Evolutionary conservation across 23 red algal species (phyloP), one percentile per base, ranked within the genome.

Genomic region (Gracilaria domingensis): DNA sequence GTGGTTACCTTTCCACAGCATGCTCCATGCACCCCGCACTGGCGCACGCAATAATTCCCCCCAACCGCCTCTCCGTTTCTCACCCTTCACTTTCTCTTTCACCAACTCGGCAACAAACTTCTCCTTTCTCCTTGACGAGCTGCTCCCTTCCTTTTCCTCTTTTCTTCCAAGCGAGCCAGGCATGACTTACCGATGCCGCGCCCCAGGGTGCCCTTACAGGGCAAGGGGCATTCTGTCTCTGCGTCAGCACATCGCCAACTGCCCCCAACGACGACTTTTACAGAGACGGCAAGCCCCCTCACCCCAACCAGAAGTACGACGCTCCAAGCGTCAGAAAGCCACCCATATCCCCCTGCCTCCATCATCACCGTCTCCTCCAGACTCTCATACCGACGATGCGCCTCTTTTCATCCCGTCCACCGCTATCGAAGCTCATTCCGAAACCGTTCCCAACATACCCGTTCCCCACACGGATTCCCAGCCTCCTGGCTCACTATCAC

Each of bases 171-270:
- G 51, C 51, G 59, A 62, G 24, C 26, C 59, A 29, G 24, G 26
- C 29, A 62, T 62, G 59, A 29, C 5, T 24, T 62, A 62, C 59
- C 51, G 9, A 55, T 62, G 59, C 59, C 59, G 59, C 59, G 26
- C 59, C 5, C 23, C 8, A 24, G 24, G 59, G 24, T 62, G 59
- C 29, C 59, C 23, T 6, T 62, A 62, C 59, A 2, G 26, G 13
- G 13, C 59, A 30, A 62, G 59, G 18, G 13, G 13, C 26, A 62
- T 29, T 5, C 59, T 62, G 24, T 62, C 24, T 30, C 59, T 62
- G 23, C 59, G 59, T 24, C 59, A 62, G 59, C 59, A 62, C 59
- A 62, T 62, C 26, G 59, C 23, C 5, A 62, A 62, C 59, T 62
- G 18, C 26, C 59, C 59, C 59, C 59, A 62, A 62, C 59, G 24